Evolutionary conservation across 495 filamentous ascomycete genomes (phyloP).

Genomic region (Clavariopsis aquatica): DNA sequence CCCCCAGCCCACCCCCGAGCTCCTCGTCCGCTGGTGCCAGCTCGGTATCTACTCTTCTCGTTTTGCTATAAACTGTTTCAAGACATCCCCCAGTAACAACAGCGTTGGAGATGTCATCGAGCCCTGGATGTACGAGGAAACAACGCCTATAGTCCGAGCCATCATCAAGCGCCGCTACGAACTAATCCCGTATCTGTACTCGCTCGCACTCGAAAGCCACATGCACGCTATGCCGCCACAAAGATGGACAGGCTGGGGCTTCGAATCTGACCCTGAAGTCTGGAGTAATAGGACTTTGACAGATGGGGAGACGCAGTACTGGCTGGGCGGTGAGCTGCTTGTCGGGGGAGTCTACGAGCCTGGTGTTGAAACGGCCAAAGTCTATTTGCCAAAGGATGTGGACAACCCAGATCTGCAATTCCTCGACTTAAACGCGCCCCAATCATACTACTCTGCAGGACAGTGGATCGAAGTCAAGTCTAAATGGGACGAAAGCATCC

Average conservation of each 20-base stretch:
- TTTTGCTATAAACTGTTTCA: constrained; percentile 76
- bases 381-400: constrained; percentile 60
- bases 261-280: constrained; percentile 62
- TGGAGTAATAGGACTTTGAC: constrained; percentile 56
- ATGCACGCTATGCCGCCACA: constrained; percentile 60
- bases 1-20: constrained; percentile 65
- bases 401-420: constrained; percentile 54
- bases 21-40: constrained; percentile 70
- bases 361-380: constrained; percentile 51
- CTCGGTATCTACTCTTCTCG: constrained; percentile 67
- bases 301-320: constrained; percentile 65
- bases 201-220: constrained; percentile 61
- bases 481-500: constrained; percentile 61
- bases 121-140: constrained; percentile 71
- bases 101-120: constrained; percentile 68
- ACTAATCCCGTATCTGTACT: constrained; percentile 69
- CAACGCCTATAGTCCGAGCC: constrained; percentile 58
- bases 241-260: constrained; percentile 69
- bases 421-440: constrained; percentile 62
- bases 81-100: constrained; percentile 62
- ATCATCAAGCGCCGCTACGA: constrained; percentile 69
- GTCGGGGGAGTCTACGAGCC: constrained; percentile 66
- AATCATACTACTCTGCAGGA: constrained; percentile 59
- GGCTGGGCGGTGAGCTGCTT: constrained; percentile 67
- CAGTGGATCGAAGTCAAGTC: constrained; percentile 62